Evolutionary conservation across 129 eudicot genomes (phyloP).

Genomic region (Centrapalus pauciflorus): DNA sequence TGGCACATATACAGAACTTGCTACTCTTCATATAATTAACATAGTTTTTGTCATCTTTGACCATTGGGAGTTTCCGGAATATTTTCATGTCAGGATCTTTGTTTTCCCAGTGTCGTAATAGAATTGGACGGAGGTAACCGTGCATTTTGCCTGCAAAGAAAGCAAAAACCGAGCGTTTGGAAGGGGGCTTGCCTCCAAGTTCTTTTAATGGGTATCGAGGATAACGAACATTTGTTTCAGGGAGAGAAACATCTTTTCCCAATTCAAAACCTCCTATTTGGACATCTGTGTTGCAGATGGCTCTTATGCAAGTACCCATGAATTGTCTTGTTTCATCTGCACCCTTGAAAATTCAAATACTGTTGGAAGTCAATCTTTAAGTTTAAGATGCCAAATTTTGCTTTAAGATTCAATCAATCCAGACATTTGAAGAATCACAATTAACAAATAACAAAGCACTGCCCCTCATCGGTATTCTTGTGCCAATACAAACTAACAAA

Average conservation of each 20-base stretch:
- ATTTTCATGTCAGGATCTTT: constrained; percentile 49
- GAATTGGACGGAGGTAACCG: constrained; percentile 46
- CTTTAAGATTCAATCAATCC: too few species aligned
- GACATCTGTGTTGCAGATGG: constrained; percentile 45
- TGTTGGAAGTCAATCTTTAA: too few species aligned
- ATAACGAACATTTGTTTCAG: constrained; percentile 32
- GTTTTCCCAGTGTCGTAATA: constrained; percentile 37
- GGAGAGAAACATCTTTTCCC: constrained; percentile 53
- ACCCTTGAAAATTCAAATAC: constrained; percentile 19
- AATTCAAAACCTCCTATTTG: constrained; percentile 35
- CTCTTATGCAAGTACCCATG: constrained; percentile 40
- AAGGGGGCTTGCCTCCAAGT: constrained; percentile 43
- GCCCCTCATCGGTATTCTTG: too few species aligned
- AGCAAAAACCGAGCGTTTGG: constrained; percentile 34
- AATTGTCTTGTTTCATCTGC: constrained; percentile 28
- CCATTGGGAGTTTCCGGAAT: constrained; percentile 16
- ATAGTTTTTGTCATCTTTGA: constrained; percentile 21
- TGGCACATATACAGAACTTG: constrained; percentile 40
- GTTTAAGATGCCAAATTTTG: too few species aligned
- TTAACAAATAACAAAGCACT: too few species aligned
- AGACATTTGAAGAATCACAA: too few species aligned
- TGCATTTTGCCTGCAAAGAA: constrained; percentile 54
- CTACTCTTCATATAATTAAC: constrained; percentile 41
- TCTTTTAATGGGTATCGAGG: constrained; percentile 31
- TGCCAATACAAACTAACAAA: too few species aligned